Base-by-base conservation (phyloP, 345 rosid genomes). In the Rhodamnia argentea region DNA sequence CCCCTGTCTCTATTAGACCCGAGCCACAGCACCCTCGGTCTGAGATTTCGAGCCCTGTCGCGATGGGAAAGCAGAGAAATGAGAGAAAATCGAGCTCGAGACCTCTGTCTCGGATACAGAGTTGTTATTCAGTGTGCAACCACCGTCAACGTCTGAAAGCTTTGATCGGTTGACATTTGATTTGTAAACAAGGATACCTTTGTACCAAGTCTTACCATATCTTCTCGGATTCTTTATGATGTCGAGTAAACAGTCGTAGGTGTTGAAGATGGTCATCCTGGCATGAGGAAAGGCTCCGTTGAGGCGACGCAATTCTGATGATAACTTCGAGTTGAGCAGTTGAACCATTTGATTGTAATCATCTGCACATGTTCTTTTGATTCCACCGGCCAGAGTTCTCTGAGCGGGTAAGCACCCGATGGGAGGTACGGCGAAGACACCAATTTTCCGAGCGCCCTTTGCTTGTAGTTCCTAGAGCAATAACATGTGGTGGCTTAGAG, bases 21-120 rank as follows among this genome's bases (percentile, higher is more conserved):
- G 92, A 87, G 22, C 93, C 93, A 23, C 93, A 92, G 53, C 95
- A 93, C 0, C 93, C 95, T 87, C 86, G 87, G 42, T 90, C 82
- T 18, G 44, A 74, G 42, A 92, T 85, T 76, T 87, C 88, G 70
- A 92, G 91, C 14, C 92, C 95, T 92, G 90, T 5, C 81, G 76
- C 6, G 52, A 40, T 29, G 37, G 52, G 20, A 56, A 37, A 52
- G 16, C 29, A 20, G 29, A 47, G 52, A 64, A 16, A 15, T 32
- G 44, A 62, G 40, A 32, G 42, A 64, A 16, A 32, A 64, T 64
- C 7, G 3, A 64, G 13, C 44, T n/a, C 0, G 23, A 29, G 74
- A 47, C 29, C 32, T 23, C 2, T 12, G 3, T 44, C 20, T 27
- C 29, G 0, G 14, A 40, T 83, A 32, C 51, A 16, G 12, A 52